phyloP scores from a whole-genome alignment of 2,329 filamentous ascomycete species.

The Colletotrichum sp. region DNA sequence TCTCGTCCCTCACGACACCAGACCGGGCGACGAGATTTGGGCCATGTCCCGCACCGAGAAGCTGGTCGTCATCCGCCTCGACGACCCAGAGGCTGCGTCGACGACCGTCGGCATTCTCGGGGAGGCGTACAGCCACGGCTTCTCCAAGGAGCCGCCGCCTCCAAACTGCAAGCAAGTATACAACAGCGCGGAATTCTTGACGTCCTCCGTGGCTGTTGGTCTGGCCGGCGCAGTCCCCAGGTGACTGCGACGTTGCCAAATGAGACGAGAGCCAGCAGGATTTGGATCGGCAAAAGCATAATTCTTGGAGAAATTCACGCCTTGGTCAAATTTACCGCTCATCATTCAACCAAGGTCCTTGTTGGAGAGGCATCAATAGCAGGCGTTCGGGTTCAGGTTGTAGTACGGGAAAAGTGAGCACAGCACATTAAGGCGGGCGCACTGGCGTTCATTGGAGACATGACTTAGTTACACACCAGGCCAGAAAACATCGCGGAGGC shows the following conservation, averaged over 20 bases:
- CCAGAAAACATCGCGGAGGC: neutral
- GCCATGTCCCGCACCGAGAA: neutral
- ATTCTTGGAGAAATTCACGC: neutral
- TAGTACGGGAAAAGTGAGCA: neutral
- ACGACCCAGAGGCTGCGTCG: neutral
- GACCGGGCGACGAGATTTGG: constrained; percentile 21
- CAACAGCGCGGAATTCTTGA: constrained; percentile 13
- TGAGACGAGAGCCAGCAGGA: neutral
- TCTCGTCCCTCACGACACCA: constrained; percentile 4
- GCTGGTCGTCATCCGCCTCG: constrained; percentile 2
- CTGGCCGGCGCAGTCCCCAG: constrained; percentile 19
- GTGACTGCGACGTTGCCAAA: neutral
- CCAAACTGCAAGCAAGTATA: neutral
- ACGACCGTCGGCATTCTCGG: constrained; percentile 9
- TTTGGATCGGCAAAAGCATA: neutral
- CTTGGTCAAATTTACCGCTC: neutral
- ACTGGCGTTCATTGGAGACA: neutral
- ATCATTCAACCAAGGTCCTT: neutral
- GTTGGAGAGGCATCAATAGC: neutral
- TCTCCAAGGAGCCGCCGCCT: neutral
- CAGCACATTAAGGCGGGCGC: neutral
- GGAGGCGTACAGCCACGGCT: constrained; percentile 11
- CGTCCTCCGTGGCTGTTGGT: constrained; percentile 21
- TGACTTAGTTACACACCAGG: neutral
- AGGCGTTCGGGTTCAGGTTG: neutral